Evolutionary conservation across 164 flowering plant genomes (phyloP).

Genomic region (Chloranthus sessilifolius): DNA sequence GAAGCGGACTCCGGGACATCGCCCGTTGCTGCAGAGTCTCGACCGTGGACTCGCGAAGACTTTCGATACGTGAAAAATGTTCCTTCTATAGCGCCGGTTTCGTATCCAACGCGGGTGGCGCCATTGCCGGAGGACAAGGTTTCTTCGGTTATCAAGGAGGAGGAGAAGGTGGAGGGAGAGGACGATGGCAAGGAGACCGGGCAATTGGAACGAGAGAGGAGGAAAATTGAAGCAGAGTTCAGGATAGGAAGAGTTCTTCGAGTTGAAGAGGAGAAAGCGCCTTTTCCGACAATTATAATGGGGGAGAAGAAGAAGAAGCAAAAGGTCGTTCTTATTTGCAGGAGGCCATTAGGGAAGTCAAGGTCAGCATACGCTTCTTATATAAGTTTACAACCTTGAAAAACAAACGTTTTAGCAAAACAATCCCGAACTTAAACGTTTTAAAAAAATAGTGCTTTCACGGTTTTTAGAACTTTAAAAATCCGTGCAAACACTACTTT

Average conservation of each 20-base stretch:
- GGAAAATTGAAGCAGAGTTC: constrained; percentile 33
- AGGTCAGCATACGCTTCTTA: constrained; percentile 56
- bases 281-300: constrained; percentile 67
- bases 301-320: constrained; percentile 50
- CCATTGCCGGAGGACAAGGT: constrained; percentile 66
- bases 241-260: constrained; percentile 20
- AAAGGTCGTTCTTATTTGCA: constrained; percentile 49
- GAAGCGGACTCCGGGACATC: constrained; percentile 7
- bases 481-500: too few species aligned
- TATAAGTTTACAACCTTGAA: too few species aligned
- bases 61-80: constrained; percentile 61
- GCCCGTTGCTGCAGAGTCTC: constrained; percentile 14
- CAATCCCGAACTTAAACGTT: too few species aligned
- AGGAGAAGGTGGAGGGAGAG: constrained; percentile 11
- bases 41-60: constrained; percentile 61
- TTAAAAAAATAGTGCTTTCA: too few species aligned
- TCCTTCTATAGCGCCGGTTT: constrained; percentile 49
- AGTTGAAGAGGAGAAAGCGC: constrained; percentile 36
- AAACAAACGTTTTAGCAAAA: too few species aligned
- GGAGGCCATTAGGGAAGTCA: constrained; percentile 75
- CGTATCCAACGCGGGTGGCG: constrained; percentile 63
- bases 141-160: constrained; percentile 7
- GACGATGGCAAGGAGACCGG: constrained; percentile 14
- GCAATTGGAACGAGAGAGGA: constrained; percentile 40
- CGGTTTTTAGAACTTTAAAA: too few species aligned